Base-by-base conservation (phyloP, 2,329 filamentous ascomycete species). In the Raffaelea arxii region DNA sequence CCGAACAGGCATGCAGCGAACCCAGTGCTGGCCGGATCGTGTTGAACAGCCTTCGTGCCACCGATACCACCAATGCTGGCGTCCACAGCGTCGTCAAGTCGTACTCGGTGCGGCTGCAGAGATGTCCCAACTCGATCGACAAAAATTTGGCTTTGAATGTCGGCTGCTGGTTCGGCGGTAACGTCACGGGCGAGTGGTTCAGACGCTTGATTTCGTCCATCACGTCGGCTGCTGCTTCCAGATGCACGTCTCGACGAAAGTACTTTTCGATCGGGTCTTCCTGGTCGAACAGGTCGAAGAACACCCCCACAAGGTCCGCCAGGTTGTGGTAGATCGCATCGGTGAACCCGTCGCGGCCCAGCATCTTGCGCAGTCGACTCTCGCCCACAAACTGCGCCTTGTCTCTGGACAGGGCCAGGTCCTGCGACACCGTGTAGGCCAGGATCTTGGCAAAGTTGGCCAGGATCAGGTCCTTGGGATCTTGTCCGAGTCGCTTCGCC, bases 91-190 rank as follows among this genome's bases (percentile, higher is more conserved):
- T 72, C 44, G 67, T 65, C 35, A 80, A 65, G 41, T 88, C 77
- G 54, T 80, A 80, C 19, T 79, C 76, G 2, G 82, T 84, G 40
- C 82, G 76, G 53, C 77, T 77, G 58, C 86, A 94, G n/a, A 97
- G 67, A 47, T 88, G 79, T 14, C 84, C 74, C 21, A 97, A 72
- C 57, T 92, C 81, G 50, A 83, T 77, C 11, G 83, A 69, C 4
- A 98, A 71, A 56, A 84, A 85, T 54, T 82, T 88, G 24, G 83
- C 82, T 54, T 77, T 83, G 65, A 96, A 97, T 45, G 80, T 82
- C 3, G 92, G 92, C 56, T 97, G 90, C 54, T 95, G 89, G 47
- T 84, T 86, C 11, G 82, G 71, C 3, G 88, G 84, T 7, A 96
- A 67, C 12, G 68, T 64, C 24, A 77, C 73, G 2, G 70, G 67